Percentiles rank a stretch among this genome's conserved stretches.
Conservation (phyloP, 495 filamentous ascomycete genomes). For the Hamigera avellanea region DNA sequence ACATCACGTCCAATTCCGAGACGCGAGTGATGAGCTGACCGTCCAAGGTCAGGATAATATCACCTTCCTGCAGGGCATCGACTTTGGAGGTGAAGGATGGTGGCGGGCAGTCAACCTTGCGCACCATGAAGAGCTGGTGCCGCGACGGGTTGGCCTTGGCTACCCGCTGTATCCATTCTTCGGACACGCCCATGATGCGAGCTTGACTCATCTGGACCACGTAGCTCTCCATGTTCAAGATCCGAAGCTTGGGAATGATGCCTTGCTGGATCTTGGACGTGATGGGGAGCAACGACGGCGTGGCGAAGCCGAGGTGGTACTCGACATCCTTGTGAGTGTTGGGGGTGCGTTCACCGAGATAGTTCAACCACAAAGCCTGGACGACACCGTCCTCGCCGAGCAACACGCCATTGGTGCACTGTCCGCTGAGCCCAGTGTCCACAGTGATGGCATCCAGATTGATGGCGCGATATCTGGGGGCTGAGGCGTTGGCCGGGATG, state of each 20-base stretch:
- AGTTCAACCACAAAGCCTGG: conserved; percentile 91
- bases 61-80: conserved; percentile 65
- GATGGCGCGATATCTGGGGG: conserved; percentile 89
- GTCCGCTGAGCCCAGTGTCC: conserved; percentile 77
- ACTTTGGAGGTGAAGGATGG: conserved; percentile 22
- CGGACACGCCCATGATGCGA: conserved; percentile 94
- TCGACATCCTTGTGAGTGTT: conserved; percentile 81
- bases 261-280: conserved; percentile 74
- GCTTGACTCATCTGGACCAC: conserved; percentile 95
- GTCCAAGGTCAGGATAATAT: conserved; percentile 87
- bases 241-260: conserved; percentile 65
- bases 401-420: conserved; percentile 92
- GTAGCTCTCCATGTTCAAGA: conserved; percentile 88
- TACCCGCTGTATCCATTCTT: conserved; percentile 89
- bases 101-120: conserved; percentile 72
- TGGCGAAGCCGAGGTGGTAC: conserved; percentile 89
- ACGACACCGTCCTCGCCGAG: conserved; percentile 83
- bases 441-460: conserved; percentile 97
- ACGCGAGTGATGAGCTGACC: conserved; percentile 86
- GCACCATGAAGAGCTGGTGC: conserved; percentile 97
- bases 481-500: conserved; percentile 82
- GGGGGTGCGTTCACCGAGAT: conserved; percentile 76
- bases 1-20: conserved; percentile 92
- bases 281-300: conserved; percentile 77
- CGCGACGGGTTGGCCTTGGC: conserved; percentile 74